Evolutionary conservation across 345 rosid species (phyloP).

Genomic region (Limnanthes douglasii): DNA sequence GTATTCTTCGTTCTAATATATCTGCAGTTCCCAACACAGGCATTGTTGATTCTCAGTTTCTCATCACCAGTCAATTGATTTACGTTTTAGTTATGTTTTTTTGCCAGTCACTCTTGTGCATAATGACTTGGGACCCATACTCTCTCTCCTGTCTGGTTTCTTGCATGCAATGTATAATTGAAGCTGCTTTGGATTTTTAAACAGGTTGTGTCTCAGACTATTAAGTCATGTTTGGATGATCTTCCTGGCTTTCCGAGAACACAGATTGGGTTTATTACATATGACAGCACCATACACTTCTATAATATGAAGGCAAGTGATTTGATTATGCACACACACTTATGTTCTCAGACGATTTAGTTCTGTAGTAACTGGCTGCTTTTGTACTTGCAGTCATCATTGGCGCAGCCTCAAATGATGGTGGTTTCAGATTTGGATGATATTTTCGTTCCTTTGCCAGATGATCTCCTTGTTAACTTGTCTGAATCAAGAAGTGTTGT

Average conservation of each 20-base stretch:
- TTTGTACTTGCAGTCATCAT: conserved; percentile 62
- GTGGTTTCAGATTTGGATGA: conserved; percentile 96
- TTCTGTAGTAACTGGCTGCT: conserved; percentile 6
- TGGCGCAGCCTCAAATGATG: conserved; percentile 99
- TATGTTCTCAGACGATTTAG: conserved; percentile 2
- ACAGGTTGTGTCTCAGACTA: conserved; percentile 91
- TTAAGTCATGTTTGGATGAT: conserved; percentile 86
- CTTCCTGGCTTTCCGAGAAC: conserved; percentile 96
- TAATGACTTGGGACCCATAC: no score
- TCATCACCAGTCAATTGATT: not conserved
- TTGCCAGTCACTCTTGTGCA: no score
- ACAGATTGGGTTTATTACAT: conserved; percentile 96
- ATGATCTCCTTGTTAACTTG: conserved; percentile 97
- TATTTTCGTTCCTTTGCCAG: conserved; percentile 80
- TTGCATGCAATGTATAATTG: not conserved
- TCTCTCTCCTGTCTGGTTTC: not conserved
- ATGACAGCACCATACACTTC: conserved; percentile 92
- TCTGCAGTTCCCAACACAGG: no score
- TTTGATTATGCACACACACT: conserved; percentile 4
- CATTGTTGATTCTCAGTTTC: conserved; percentile 1
- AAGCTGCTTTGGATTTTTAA: conserved; percentile 4
- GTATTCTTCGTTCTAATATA: no score
- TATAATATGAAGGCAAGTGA: conserved; percentile 90
- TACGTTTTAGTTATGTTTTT: no score
- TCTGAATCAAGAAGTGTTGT: conserved; percentile 93